Conservation (phyloP, 805 yeast species). For the Yamadazyma paraphyllophila region DNA sequence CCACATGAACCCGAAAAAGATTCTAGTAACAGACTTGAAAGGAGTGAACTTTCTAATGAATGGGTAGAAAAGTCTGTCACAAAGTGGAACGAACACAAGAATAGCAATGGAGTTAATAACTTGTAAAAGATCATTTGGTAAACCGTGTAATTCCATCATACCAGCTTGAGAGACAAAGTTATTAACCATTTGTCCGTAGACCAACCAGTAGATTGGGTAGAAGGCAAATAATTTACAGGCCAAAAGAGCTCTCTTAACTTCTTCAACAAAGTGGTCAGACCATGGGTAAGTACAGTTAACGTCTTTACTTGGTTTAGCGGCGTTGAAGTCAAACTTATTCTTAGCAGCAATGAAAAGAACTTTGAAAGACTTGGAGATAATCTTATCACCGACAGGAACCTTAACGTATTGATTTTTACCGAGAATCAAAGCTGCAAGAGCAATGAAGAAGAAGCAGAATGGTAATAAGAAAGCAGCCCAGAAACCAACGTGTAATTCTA, state of each 20-base stretch:
- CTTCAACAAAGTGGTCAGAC: constrained; percentile 72
- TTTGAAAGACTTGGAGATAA: constrained; percentile 52
- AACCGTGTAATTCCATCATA: constrained; percentile 68
- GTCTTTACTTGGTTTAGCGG: constrained; percentile 57
- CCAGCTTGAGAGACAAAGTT: constrained; percentile 75
- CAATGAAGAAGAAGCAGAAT: constrained; percentile 54
- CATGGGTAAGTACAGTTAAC: constrained; percentile 51
- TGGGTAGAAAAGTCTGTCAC: constrained; percentile 55
- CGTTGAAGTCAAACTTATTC: constrained; percentile 49
- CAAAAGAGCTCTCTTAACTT: constrained; percentile 58
- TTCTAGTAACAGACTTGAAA: constrained; percentile 70
- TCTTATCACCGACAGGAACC: constrained; percentile 60
- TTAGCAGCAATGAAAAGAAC: constrained; percentile 40
- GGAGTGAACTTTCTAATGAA: constrained; percentile 45
- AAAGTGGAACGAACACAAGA: constrained; percentile 73
- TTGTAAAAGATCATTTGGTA: constrained; percentile 79
- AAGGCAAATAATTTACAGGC: constrained; percentile 74
- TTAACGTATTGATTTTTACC: constrained; percentile 58
- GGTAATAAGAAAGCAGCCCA: constrained; percentile 78
- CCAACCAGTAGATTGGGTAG: constrained; percentile 74
- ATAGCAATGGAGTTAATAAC: constrained; percentile 74
- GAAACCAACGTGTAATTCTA: constrained; percentile 63
- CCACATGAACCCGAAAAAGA: constrained; percentile 65
- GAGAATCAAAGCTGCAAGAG: constrained; percentile 48
- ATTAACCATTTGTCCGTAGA: constrained; percentile 67